Evolutionary conservation across 139 green algal genomes (phyloP).

Genomic region (Microglena sp.): DNA sequence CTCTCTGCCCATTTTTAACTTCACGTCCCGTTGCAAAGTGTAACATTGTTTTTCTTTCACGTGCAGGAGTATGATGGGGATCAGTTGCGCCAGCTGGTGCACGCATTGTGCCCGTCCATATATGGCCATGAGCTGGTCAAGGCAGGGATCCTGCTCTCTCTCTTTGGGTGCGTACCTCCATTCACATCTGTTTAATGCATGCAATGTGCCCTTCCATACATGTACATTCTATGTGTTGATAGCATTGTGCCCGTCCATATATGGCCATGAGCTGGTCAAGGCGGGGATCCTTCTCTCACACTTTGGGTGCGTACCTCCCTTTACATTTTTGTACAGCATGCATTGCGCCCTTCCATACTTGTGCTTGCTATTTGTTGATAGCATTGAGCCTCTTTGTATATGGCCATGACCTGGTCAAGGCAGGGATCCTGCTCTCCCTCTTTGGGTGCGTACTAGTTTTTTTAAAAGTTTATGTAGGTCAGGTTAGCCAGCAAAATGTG

Average conservation of each 20-base stretch:
- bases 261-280: slow-evolving; percentile 85
- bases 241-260: slow-evolving; percentile 88
- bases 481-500: no score
- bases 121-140: slow-evolving; percentile 87
- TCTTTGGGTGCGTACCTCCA: slow-evolving; percentile 88
- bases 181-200: no score
- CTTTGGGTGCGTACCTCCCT: slow-evolving; percentile 82
- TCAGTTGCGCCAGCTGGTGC: slow-evolving; percentile 66
- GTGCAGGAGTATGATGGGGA: slow-evolving; percentile 46
- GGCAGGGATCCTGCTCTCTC: slow-evolving; percentile 71
- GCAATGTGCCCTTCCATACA: no score
- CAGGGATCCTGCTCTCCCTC: no score
- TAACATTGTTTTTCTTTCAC: background rate
- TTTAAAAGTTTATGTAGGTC: no score
- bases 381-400: no score
- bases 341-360: no score
- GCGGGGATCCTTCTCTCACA: slow-evolving; percentile 77
- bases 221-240: no score
- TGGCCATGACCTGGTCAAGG: no score
- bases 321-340: no score
- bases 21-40: background rate
- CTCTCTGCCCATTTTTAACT: background rate
- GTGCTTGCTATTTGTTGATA: no score
- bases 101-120: slow-evolving; percentile 79
- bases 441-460: no score